Evolutionary conservation across 2,329 filamentous ascomycete species (phyloP).

Genomic region (Penicillium sp.): DNA sequence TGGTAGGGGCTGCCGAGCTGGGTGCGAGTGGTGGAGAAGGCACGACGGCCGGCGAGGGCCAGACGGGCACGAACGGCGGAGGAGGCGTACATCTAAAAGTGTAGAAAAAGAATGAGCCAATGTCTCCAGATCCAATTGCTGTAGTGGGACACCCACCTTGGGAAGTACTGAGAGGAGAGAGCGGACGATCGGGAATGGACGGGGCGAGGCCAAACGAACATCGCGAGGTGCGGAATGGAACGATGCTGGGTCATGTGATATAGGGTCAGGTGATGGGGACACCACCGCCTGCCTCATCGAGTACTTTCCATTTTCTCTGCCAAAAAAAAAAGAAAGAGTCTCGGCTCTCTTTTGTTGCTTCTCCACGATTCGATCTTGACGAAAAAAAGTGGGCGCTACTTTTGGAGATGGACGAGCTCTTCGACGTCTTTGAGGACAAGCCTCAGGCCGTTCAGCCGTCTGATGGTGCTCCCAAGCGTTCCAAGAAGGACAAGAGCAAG

Average conservation of each 20-base stretch:
- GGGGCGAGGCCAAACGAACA: constrained; percentile 27
- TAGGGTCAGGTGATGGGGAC: background rate
- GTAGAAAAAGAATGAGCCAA: constrained; percentile 24
- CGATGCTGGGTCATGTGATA: constrained; percentile 21
- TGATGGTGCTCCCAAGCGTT: constrained; percentile 39
- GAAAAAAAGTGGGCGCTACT: background rate
- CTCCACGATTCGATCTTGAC: too few relatives aligned
- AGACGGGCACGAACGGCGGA: constrained; percentile 64
- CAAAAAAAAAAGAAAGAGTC: constrained; percentile 21
- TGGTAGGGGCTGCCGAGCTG: constrained; percentile 92
- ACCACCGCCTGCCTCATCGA: constrained; percentile 29
- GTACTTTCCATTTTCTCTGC: constrained; percentile 39
- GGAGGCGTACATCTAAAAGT: constrained; percentile 78
- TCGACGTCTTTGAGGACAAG: constrained; percentile 78
- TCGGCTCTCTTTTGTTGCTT: constrained; percentile 17
- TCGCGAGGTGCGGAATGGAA: constrained; percentile 28
- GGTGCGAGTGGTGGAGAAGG: constrained; percentile 88
- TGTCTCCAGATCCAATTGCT: constrained; percentile 19
- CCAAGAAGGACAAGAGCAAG: constrained; percentile 69
- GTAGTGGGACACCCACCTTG: constrained; percentile 35
- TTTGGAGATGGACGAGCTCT: constrained; percentile 72
- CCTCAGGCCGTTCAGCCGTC: constrained; percentile 50
- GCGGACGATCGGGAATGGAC: constrained; percentile 29
- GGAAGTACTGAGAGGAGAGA: constrained; percentile 29
- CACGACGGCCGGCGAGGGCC: constrained; percentile 80